phyloP scores from a whole-genome alignment of 164 flowering plant genomes.

The Stephania cephalantha region DNA sequence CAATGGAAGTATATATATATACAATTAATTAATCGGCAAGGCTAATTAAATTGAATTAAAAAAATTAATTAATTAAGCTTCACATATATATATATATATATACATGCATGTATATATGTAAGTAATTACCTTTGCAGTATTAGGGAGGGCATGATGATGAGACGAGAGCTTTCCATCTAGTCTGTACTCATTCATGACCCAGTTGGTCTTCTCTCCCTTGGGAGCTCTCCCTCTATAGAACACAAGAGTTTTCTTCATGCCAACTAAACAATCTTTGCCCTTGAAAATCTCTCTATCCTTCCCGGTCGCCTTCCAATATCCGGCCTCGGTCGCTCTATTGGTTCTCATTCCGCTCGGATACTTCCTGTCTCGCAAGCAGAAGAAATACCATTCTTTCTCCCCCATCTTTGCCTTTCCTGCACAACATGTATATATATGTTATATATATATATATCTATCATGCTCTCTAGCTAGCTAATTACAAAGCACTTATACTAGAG shows the following conservation, averaged over 20 bases:
- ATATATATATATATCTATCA: neutral
- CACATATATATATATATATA: no score
- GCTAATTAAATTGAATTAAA: no score
- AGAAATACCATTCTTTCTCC: conserved; percentile 60
- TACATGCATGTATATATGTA: no score
- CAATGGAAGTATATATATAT: no score
- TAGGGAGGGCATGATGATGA: conserved; percentile 25
- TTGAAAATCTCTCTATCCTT: conserved; percentile 54
- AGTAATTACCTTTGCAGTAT: conserved; percentile 26
- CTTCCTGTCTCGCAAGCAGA: conserved; percentile 50
- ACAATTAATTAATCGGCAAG: neutral
- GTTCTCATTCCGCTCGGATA: conserved; percentile 65
- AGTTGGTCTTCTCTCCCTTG: conserved; percentile 53
- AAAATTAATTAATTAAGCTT: neutral
- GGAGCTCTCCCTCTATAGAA: conserved; percentile 64
- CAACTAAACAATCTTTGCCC: conserved; percentile 40
- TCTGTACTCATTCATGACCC: conserved; percentile 64
- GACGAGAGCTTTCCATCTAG: conserved; percentile 38
- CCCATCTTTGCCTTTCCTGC: conserved; percentile 58
- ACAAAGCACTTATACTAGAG: conserved; percentile 31
- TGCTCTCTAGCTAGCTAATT: neutral
- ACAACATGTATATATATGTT: neutral
- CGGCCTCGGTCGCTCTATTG: conserved; percentile 52
- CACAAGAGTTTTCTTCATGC: conserved; percentile 68
- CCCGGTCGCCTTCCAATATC: conserved; percentile 69